phyloP scores from a whole-genome alignment of 164 flowering plant genomes.

The Vitis labrusca region DNA sequence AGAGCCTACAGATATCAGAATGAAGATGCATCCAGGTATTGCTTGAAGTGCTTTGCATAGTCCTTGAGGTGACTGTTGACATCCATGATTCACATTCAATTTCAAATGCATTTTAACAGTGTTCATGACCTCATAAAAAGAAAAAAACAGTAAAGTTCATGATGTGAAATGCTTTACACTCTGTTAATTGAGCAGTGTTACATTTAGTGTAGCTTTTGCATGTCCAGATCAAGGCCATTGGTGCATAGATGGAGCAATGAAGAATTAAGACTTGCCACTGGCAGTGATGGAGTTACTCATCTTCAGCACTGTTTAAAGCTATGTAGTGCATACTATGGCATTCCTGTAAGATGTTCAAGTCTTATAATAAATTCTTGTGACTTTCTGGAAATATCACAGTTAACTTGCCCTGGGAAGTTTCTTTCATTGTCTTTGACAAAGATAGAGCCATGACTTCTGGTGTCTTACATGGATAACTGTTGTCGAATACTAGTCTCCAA shows the following conservation, averaged over 20 bases:
- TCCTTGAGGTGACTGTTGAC: too few species aligned
- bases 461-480: background rate
- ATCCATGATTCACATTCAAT: background rate
- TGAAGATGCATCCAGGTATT: conserved; percentile 27
- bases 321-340: conserved; percentile 62
- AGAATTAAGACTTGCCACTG: conserved; percentile 68
- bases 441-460: background rate
- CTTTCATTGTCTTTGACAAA: background rate
- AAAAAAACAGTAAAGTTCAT: background rate
- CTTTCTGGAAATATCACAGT: background rate
- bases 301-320: conserved; percentile 56
- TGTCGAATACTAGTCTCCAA: background rate
- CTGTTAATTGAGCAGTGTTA: conserved; percentile 6
- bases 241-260: conserved; percentile 56
- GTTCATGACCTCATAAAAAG: background rate
- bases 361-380: background rate
- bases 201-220: conserved; percentile 8
- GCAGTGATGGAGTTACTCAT: conserved; percentile 37
- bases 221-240: conserved; percentile 27
- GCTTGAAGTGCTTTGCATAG: background rate
- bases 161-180: background rate
- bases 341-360: conserved; percentile 53
- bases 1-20: conserved; percentile 18
- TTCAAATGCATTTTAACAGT: background rate
- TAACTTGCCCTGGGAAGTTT: background rate